A percentile compares a stretch with the other conserved stretches of the same genome.
phyloP scores from a whole-genome alignment of 1,284 basidiomycete genomes.

The Trametes polyzona region DNA sequence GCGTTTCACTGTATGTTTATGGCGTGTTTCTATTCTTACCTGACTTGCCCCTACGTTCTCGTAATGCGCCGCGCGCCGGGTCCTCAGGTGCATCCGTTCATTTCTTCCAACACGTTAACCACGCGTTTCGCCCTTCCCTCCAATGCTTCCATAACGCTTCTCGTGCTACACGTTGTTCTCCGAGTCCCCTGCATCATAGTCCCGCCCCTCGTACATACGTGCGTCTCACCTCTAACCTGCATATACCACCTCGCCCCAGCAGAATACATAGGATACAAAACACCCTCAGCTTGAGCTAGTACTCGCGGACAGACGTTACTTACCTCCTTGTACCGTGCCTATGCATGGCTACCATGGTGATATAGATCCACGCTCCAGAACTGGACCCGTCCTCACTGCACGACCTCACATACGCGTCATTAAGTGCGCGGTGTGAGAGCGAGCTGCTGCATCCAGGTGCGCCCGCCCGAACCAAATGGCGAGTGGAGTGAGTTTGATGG shows the following conservation, averaged over 20 bases:
- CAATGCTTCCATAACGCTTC: background rate
- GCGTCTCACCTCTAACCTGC: background rate
- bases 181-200: background rate
- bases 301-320: background rate
- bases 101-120: background rate
- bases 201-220: background rate
- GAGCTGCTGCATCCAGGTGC: background rate
- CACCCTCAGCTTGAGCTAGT: background rate
- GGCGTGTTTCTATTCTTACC: background rate
- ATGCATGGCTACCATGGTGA: background rate
- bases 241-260: background rate
- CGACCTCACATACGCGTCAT: constrained; percentile 8
- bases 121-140: background rate
- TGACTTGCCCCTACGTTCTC: background rate
- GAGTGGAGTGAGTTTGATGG: constrained; percentile 2
- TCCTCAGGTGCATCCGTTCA: background rate
- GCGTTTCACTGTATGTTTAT: constrained; percentile 9
- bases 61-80: background rate
- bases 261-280: background rate
- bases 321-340: no score
- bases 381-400: no score
- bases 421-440: background rate
- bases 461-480: background rate
- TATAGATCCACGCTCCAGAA: background rate
- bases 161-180: background rate